phyloP scores from a whole-genome alignment of 352 stramenopile genomes.

The Nothophytophthora sp. region DNA sequence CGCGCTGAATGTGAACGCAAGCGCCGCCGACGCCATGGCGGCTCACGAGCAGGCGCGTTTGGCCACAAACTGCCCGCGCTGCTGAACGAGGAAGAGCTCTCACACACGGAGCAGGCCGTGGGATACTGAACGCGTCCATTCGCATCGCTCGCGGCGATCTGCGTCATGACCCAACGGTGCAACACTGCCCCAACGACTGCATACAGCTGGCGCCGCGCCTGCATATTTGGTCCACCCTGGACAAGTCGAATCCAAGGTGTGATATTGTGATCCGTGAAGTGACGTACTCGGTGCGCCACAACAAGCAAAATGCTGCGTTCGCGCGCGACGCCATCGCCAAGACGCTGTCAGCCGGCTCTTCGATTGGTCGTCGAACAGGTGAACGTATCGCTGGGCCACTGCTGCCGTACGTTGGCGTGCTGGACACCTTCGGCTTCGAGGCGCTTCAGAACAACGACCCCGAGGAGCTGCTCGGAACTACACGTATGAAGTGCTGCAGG shows the following conservation, averaged over 20 bases:
- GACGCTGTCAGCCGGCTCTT: slow-evolving; percentile 92
- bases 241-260: slow-evolving; percentile 81
- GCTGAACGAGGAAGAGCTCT: slow-evolving; percentile 85
- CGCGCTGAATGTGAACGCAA: slow-evolving; percentile 61
- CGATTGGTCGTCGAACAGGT: slow-evolving; percentile 92
- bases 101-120: slow-evolving; percentile 83
- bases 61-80: slow-evolving; percentile 80
- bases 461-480: slow-evolving; percentile 91
- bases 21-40: slow-evolving; percentile 75
- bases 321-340: slow-evolving; percentile 96
- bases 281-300: slow-evolving; percentile 82
- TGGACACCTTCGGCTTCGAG: slow-evolving; percentile 94
- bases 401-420: slow-evolving; percentile 89
- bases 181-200: slow-evolving; percentile 87
- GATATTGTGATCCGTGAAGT: slow-evolving; percentile 86
- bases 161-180: slow-evolving; percentile 75
- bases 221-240: slow-evolving; percentile 88
- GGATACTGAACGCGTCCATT: slow-evolving; percentile 75
- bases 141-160: slow-evolving; percentile 81
- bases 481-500: slow-evolving; percentile 88
- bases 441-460: slow-evolving; percentile 91
- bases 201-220: slow-evolving; percentile 83
- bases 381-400: slow-evolving; percentile 86
- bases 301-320: slow-evolving; percentile 86
- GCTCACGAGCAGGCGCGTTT: slow-evolving; percentile 77